These are phyloP conservation scores for Petunia axillaris DNA, from an alignment of 257 asterid genomes.

Conservation along the genomic window DNA sequence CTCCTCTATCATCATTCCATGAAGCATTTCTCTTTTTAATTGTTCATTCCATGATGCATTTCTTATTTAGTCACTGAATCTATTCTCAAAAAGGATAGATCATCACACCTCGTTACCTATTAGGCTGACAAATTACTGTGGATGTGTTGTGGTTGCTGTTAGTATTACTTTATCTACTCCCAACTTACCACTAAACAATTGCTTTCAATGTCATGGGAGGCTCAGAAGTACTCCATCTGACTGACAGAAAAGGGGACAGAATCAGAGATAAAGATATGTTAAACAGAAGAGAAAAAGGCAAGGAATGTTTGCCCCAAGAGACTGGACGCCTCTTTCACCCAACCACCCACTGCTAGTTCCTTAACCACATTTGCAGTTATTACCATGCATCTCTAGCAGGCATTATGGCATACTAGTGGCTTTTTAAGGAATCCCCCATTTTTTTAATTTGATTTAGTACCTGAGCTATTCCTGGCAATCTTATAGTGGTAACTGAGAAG, in stretches of 20 bases:
- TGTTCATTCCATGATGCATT: conserved; percentile 6
- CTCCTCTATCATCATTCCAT: neutral
- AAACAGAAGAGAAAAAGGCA: conserved; percentile 11
- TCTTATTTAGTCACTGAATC: neutral
- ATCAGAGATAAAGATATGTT: too few species aligned
- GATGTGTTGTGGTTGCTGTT: neutral
- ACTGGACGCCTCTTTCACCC: neutral
- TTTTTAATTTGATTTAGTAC: neutral
- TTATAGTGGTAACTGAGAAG: neutral
- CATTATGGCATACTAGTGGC: neutral
- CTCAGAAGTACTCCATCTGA: neutral
- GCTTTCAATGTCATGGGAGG: neutral
- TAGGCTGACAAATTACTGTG: neutral
- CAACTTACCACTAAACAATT: neutral
- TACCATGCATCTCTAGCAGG: neutral
- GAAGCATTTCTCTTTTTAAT: neutral
- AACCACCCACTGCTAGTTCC: neutral
- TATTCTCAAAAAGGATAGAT: too few species aligned
- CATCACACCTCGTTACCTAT: too few species aligned
- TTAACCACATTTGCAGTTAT: neutral
- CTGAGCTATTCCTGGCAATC: neutral
- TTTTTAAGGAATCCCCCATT: neutral
- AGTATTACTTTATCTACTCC: neutral
- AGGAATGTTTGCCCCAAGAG: neutral
- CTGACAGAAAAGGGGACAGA: too few species aligned